phyloP scores from a whole-genome alignment of 257 asterid species.

The Echites panduratus region DNA sequence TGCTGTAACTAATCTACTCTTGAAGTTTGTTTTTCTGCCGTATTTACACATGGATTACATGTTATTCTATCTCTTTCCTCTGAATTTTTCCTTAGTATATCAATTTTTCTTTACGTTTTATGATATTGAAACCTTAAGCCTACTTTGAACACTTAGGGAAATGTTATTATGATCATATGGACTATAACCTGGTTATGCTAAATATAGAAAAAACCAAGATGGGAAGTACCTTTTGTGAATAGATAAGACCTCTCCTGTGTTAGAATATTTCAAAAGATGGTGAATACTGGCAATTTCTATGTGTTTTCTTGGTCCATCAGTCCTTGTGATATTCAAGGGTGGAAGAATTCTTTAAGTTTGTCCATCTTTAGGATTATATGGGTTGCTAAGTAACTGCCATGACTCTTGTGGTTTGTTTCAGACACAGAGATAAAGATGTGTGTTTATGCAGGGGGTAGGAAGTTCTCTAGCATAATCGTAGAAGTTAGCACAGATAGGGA shows the following conservation, averaged over 20 bases:
- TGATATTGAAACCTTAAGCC: background rate
- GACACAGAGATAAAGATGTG: background rate
- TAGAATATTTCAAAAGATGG: background rate
- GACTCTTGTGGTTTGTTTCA: background rate
- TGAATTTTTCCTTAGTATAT: background rate
- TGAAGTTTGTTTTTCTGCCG: background rate
- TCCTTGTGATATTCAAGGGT: background rate
- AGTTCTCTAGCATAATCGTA: background rate
- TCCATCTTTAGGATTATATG: background rate
- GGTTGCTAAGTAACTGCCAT: background rate
- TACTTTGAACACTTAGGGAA: background rate
- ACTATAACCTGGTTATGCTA: background rate
- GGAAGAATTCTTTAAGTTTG: background rate
- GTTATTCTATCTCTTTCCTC: background rate
- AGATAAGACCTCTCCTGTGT: background rate
- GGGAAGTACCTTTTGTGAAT: background rate
- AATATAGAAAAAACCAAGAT: background rate
- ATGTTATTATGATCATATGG: background rate
- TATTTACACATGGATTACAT: background rate
- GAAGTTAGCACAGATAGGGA: background rate
- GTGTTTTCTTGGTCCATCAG: background rate
- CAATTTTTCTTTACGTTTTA: background rate
- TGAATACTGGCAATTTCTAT: background rate
- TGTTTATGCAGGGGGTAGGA: background rate
- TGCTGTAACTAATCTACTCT: background rate